Base-by-base conservation (phyloP, 345 rosid species). In the Cochlearia excelsa region DNA sequence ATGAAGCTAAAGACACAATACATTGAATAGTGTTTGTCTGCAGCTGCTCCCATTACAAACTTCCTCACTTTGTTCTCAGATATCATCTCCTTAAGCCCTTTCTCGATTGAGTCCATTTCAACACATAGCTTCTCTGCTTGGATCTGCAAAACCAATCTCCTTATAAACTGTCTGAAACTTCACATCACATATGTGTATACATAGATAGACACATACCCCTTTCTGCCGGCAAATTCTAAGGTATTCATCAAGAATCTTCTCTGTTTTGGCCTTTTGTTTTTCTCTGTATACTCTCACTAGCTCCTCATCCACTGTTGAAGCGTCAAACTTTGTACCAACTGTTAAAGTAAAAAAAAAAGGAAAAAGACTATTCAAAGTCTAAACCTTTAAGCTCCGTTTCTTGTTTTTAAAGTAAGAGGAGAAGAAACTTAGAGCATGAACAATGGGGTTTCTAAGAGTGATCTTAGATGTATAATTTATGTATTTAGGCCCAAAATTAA, bases 31-130 rank as follows among this genome's bases (percentile, higher is more conserved):
- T 80, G 82, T 65, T 71, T 85, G 60, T 85, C 84, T 10, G 84
- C 79, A 61, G 97, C 88, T 66, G 87, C 91, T 73, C 97, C 97
- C 89, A 90, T 87, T 7, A 85, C 80, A 38, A 90, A 81, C 73
- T 82, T 79, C 71, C 68, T 76, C 26, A 84, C 82, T 37, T 71
- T 77, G 39, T 79, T 58, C 51, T 39, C 53, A 37, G 75, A 66
- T 27, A 90, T 66, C 30, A 85, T 75, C 52, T 82, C 69, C 51
- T 84, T 50, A 54, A 87, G 78, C 23, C 95, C 97, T 46, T 81
- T 78, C 67, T 85, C 94, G 1, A 84, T 71, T 55, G 72, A 68
- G 31, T 74, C 78, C 64, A 51, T 74, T 55, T 85, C 97, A 51
- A 61, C 64, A 49, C 46, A 63, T 3, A 67, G 56, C 63, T 76